Evolutionary conservation across 345 rosid genomes (phyloP), one percentile per base, ranked within the genome.

Genomic region (Atalantia buxifolia): DNA sequence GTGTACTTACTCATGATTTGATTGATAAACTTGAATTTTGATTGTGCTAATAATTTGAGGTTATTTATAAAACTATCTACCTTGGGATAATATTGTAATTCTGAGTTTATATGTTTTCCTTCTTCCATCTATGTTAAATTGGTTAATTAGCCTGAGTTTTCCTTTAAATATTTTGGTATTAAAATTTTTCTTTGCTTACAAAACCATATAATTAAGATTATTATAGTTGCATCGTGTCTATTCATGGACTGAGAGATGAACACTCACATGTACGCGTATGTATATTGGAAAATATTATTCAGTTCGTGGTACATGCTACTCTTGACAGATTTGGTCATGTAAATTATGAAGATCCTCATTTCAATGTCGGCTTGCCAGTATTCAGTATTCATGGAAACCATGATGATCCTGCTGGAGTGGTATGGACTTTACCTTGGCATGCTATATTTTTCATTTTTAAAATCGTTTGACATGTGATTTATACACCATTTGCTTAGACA

Each of bases 341-440:
- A 76, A 95, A 95, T 86, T 95, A 93, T 84, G 99, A 95, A 87
- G 99, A 95, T 83, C 98, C 98, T 68, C 97, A 95, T 86, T 95
- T 92, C 86, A 95, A 94, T 83, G 97, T 95, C 79, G 99, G 99
- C 55, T 85, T 95, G 85, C 99, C 99, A 3, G 97, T 95, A 66
- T 94, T 95, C 81, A 95, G 94, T 75, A 95, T 95, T 79, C 99
- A 95, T 88, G 99, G 99, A 87, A 94, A 95, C 88, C 99, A 95
- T 85, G 99, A 95, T 84, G 99, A 95, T 84, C 99, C 99, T 76
- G 99, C 99, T 76, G 99, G 99, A 83, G 99, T 95, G 94, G 99
- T 95, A 90, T 83, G 84, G 36, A 69, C 72, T 53, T 77, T 82
- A 25, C 75, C 74, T 64, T 66, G 66, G 25, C 76, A 24, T 80